Evolutionary conservation across 1,284 basidiomycete genomes (phyloP).

Genomic region (Coniferiporia weirii): DNA sequence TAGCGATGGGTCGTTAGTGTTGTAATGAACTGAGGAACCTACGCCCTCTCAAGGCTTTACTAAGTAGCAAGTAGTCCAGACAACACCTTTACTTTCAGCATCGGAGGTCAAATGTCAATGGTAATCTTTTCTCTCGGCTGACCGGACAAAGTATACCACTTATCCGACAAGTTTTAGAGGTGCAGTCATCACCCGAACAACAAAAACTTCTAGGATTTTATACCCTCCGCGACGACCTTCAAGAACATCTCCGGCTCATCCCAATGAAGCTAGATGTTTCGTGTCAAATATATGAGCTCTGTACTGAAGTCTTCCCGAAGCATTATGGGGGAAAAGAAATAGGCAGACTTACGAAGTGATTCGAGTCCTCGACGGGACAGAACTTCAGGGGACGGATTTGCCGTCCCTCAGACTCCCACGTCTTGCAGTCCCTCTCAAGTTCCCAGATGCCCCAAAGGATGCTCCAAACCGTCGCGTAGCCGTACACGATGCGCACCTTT

Average conservation of each 20-base stretch:
- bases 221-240: conserved; percentile 1
- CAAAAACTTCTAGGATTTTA: background rate
- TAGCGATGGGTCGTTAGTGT: too few species aligned
- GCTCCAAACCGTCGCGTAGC: conserved; percentile 18
- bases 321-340: background rate
- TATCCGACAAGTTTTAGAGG: too few species aligned
- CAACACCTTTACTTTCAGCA: too few species aligned
- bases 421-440: conserved; percentile 19
- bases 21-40: too few species aligned
- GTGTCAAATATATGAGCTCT: background rate
- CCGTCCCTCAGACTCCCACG: conserved; percentile 13
- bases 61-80: too few species aligned
- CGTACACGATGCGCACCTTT: conserved; percentile 6
- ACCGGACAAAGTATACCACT: too few species aligned
- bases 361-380: conserved; percentile 22
- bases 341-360: conserved; percentile 24
- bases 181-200: too few species aligned
- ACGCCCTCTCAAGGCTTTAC: too few species aligned
- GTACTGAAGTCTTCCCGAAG: background rate
- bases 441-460: conserved; percentile 21
- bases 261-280: conserved; percentile 7
- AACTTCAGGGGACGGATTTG: conserved; percentile 18
- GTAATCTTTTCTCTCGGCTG: too few species aligned
- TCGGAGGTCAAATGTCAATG: too few species aligned
- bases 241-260: conserved; percentile 13